phyloP scores from a whole-genome alignment of 2,329 filamentous ascomycete species.

The Aspergillus amoenus region DNA sequence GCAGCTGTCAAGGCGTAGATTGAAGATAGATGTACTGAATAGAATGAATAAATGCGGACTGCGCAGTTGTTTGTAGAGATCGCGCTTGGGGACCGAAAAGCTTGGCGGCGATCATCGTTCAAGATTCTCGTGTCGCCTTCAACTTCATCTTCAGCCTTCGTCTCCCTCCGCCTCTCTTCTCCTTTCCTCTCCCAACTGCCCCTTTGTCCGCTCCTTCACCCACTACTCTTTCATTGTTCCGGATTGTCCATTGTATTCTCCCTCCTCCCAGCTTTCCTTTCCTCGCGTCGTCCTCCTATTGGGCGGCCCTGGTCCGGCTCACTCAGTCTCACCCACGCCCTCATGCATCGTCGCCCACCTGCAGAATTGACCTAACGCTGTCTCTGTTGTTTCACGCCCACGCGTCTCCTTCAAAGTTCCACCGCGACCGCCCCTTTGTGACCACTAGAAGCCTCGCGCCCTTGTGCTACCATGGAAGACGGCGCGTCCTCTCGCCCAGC shows the following conservation, averaged over 20 bases:
- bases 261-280: background rate
- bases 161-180: background rate
- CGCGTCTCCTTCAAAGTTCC: constrained; percentile 14
- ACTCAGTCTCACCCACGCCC: constrained; percentile 4
- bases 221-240: background rate
- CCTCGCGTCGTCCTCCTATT: constrained; percentile 1
- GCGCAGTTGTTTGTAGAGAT: no score
- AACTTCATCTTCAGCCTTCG: constrained; percentile 7
- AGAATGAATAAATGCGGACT: background rate
- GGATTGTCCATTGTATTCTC: background rate
- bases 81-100: constrained; percentile 1
- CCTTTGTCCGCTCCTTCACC: constrained; percentile 4
- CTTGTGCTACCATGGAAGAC: constrained; percentile 26
- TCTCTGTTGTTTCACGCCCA: constrained; percentile 14
- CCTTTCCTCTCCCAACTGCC: constrained; percentile 4
- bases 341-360: constrained; percentile 22
- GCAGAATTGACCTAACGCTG: constrained; percentile 13
- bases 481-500: constrained; percentile 26
- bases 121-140: constrained; percentile 10
- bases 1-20: background rate
- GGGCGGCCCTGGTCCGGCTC: background rate
- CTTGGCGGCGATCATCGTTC: constrained; percentile 17
- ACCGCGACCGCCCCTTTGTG: constrained; percentile 2
- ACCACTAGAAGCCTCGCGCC: constrained; percentile 7
- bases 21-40: background rate